Base-by-base conservation (phyloP, 1,139 yeast species). In the Debaryomyces robertsiae region DNA sequence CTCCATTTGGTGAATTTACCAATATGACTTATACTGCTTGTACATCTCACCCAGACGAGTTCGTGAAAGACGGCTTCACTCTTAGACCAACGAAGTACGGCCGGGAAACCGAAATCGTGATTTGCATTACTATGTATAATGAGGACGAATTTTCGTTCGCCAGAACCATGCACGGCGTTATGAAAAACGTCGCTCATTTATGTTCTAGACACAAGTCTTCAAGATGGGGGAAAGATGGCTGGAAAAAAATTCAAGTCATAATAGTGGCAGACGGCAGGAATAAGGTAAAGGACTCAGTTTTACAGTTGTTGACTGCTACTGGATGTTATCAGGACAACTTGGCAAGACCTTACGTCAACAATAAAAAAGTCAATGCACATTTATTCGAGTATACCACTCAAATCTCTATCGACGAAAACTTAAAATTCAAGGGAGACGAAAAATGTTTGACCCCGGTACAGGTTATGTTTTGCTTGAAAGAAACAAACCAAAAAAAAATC, bases 311-410 rank as follows among this genome's bases (percentile, higher is more conserved):
- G 40, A 89, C 96, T 0, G 95, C 97, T 0, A 82, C 94, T 65
- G 98, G 98, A 51, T 87, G 94, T 37, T 93, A 88, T 61, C 98
- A 93, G 62, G 98, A 90, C 46, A 96, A 95, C 40, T 86, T 93
- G 65, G 96, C 98, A 36, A 84, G 95, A 59, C 91, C 95, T 27
- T 85, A 77, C 49, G 98, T 93, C 41, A 93, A 93, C 60, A 88
- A 89, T 52, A 84, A 85, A 53, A 86, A 84, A 42, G 98, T 93
- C 27, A 81, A 84, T 57, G 95, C 97, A 0, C 98, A 93, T 66
- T 69, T 93, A 41, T 93, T 90, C 58, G 98, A 93, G 66, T 87
- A 91, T 59, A 90, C 98, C 5, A 86, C 98, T 0, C 95, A 88
- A 59, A 86, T 88, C 7, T 84, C 95, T 1, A 74, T 88, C 40